Conservation (phyloP, 345 rosid genomes). For the Hibiscus syriacus region DNA sequence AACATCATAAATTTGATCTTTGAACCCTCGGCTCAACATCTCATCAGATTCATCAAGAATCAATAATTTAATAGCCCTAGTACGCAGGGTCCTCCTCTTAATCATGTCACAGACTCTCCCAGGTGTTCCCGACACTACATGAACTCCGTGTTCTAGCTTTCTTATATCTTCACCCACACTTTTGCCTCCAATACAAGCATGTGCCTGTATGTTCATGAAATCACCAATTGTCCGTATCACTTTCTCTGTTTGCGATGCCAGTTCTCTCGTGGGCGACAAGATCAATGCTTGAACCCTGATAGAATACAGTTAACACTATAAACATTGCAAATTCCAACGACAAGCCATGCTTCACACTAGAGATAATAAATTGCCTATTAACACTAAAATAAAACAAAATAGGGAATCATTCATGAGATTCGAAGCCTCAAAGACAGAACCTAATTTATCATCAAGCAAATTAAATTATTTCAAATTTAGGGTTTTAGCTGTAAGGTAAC, state of each 20-base stretch:
- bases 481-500: constrained; percentile 8
- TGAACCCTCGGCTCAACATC: constrained; percentile 98
- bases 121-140: too few species aligned
- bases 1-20: too few species aligned
- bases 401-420: neutral
- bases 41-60: constrained; percentile 90
- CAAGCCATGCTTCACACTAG: neutral
- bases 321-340: neutral
- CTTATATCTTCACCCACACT: constrained; percentile 96
- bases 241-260: constrained; percentile 86
- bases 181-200: constrained; percentile 87
- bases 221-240: constrained; percentile 71
- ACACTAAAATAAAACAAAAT: neutral
- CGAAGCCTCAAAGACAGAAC: neutral
- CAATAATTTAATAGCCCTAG: constrained; percentile 53
- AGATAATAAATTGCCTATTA: neutral
- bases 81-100: too few species aligned
- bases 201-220: constrained; percentile 68
- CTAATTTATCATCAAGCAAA: neutral
- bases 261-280: constrained; percentile 88
- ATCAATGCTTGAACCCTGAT: constrained; percentile 90
- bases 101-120: too few species aligned
- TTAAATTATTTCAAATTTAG: constrained; percentile 11
- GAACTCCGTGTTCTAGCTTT: constrained; percentile 48
- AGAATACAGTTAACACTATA: neutral